Percentiles rank a stretch among this genome's conserved stretches.
Evolutionary conservation across 116 monocot genomes (phyloP).

Genomic region (Zostera marina): DNA sequence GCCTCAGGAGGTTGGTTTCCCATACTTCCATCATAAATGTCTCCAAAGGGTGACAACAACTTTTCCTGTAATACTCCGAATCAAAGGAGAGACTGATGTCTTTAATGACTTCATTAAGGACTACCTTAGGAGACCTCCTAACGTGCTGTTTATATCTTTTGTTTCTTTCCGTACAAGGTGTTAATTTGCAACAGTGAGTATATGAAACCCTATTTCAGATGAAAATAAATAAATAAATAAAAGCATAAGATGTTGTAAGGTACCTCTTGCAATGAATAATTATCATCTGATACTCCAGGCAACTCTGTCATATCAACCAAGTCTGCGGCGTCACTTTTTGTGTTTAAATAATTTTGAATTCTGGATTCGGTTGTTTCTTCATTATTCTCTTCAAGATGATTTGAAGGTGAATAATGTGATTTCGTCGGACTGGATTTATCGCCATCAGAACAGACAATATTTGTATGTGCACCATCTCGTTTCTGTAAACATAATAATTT

Average conservation of each 20-base stretch:
- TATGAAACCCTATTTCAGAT: background rate
- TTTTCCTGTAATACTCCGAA: too few species aligned
- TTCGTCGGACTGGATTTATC: slow-evolving; percentile 64
- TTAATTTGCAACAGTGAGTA: too few species aligned
- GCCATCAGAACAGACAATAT: slow-evolving; percentile 45
- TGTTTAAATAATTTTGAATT: slow-evolving; percentile 27
- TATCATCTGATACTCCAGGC: slow-evolving; percentile 23
- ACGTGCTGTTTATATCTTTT: too few species aligned
- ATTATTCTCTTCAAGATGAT: slow-evolving; percentile 38
- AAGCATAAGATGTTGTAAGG: slow-evolving; percentile 21
- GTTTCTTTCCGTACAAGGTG: too few species aligned
- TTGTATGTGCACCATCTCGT: slow-evolving; percentile 31
- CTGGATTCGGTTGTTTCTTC: slow-evolving; percentile 32
- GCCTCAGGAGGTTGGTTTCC: too few species aligned
- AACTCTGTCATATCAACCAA: background rate
- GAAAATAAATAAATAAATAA: background rate
- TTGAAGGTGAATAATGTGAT: slow-evolving; percentile 57
- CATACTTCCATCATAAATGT: too few species aligned
- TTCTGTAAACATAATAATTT: slow-evolving; percentile 24
- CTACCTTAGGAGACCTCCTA: too few species aligned
- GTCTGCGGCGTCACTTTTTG: slow-evolving; percentile 9
- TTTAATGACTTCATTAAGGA: too few species aligned
- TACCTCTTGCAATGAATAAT: slow-evolving; percentile 37
- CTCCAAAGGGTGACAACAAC: too few species aligned
- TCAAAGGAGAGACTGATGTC: too few species aligned